Evolutionary conservation across 768 basidiomycete genomes (phyloP).

Genomic region (Astraeus odoratus): DNA sequence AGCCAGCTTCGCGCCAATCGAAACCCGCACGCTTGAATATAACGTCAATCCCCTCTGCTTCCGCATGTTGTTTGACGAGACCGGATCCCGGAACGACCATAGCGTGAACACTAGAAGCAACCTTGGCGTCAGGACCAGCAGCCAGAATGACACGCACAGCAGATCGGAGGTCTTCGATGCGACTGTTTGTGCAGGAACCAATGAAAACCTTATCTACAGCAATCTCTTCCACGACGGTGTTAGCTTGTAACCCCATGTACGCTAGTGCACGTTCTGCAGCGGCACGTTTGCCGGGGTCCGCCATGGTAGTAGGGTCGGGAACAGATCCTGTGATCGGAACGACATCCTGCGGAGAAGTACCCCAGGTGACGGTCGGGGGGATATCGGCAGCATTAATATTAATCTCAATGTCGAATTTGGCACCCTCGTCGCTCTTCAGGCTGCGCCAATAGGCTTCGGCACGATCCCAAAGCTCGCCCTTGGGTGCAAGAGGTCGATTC

Average conservation of each 20-base stretch:
- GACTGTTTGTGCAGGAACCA: slow-evolving; percentile 91
- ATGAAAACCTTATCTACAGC: slow-evolving; percentile 86
- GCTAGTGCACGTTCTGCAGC: slow-evolving; percentile 69
- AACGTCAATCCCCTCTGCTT: slow-evolving; percentile 80
- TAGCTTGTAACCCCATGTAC: slow-evolving; percentile 83
- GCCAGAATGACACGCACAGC: slow-evolving; percentile 74
- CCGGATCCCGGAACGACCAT: slow-evolving; percentile 94
- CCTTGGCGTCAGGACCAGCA: slow-evolving; percentile 65
- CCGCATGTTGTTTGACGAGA: slow-evolving; percentile 84
- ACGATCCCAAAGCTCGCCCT: slow-evolving; percentile 78
- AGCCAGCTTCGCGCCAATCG: slow-evolving; percentile 93
- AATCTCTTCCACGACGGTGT: slow-evolving; percentile 74
- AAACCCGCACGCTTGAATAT: slow-evolving; percentile 89
- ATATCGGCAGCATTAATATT: slow-evolving; percentile 79
- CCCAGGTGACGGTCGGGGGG: slow-evolving; percentile 88
- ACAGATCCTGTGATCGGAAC: slow-evolving; percentile 76
- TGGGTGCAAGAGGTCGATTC: slow-evolving; percentile 74
- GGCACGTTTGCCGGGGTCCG: slow-evolving; percentile 56
- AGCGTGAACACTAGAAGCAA: slow-evolving; percentile 67
- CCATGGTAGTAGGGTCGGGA: slow-evolving; percentile 64
- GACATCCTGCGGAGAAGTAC: slow-evolving; percentile 86
- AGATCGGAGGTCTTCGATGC: slow-evolving; percentile 87
- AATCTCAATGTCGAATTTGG: slow-evolving; percentile 79
- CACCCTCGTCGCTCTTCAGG: slow-evolving; percentile 72
- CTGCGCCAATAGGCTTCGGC: slow-evolving; percentile 85